Base-by-base conservation (phyloP, 805 yeast genomes). In the Candida railenensis region DNA sequence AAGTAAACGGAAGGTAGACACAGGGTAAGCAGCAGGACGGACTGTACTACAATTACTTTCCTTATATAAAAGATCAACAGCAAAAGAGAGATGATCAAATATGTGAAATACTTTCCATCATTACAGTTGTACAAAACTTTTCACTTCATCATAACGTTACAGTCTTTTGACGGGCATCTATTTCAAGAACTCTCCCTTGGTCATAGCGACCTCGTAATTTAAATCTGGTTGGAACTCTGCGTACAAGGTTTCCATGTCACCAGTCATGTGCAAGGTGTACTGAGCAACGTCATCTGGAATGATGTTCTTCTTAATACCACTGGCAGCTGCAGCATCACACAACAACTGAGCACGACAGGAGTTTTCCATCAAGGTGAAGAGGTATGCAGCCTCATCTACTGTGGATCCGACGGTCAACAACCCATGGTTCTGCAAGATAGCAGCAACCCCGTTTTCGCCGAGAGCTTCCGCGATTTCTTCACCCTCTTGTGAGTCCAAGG, bases 161-260 rank as follows among this genome's bases (percentile, higher is more conserved):
- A n/a, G n/a, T n/a, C n/a, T n/a, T n/a, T n/a, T n/a, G n/a, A n/a
- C n/a, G n/a, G n/a, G n/a, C n/a, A n/a, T 22, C 18, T 49, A 62
- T 45, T 54, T 52, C 42, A 62, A 48, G 43, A 62, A 62, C 38
- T 55, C 63, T 5, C 52, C 55, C 40, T 57, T 52, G 40, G 52
- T 47, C 37, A 56, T 33, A 25, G 48, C 58, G 30, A 51, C 18
- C 51, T 66, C 71, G 54, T 53, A 73, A 52, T 82, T 85, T 37
- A 69, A 73, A 48, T 86, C 91, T 2, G 86, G 82, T 65, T 85
- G 90, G 64, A 86, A 84, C 54, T 87, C 94, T 39, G 82, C 71
- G 65, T 82, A 87, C 48, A 87, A 64, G 3, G 85, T 70, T 55
- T 83, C 91, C 4, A 86, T 81, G 60, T 86, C 90, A 9, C 79